phyloP scores from a whole-genome alignment of 495 filamentous ascomycete species.

The Aspergillus affinis region DNA sequence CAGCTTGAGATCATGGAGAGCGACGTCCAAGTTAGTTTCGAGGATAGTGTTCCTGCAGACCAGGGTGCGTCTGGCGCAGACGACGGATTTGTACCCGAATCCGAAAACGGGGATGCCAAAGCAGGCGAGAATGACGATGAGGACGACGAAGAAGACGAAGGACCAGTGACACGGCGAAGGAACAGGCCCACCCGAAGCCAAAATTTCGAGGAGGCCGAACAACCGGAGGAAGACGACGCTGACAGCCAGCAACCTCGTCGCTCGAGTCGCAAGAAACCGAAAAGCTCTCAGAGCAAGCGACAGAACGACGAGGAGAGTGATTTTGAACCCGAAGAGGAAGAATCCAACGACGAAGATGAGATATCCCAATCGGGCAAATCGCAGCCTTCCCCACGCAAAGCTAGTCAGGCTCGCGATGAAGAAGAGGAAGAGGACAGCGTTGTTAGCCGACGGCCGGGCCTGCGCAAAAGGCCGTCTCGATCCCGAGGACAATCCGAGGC shows the following conservation, averaged over 20 bases:
- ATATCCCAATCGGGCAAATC: slow-evolving; percentile 51
- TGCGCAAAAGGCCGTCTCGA: slow-evolving; percentile 50
- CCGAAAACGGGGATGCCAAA: slow-evolving; percentile 43
- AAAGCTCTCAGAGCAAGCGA: slow-evolving; percentile 51
- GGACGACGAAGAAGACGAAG: slow-evolving; percentile 70
- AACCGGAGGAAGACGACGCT: slow-evolving; percentile 24
- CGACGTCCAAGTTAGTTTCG: slow-evolving; percentile 39
- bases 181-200: slow-evolving; percentile 40
- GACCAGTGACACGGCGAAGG: slow-evolving; percentile 55
- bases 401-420: slow-evolving; percentile 41
- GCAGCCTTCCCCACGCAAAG: slow-evolving; percentile 44
- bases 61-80: slow-evolving; percentile 38
- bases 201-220: slow-evolving; percentile 32
- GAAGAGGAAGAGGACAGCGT: slow-evolving; percentile 53
- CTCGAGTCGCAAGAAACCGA: slow-evolving; percentile 48
- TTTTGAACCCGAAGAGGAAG: slow-evolving; percentile 75
- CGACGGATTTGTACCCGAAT: slow-evolving; percentile 51
- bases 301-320: slow-evolving; percentile 73
- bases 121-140: slow-evolving; percentile 37
- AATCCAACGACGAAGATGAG: slow-evolving; percentile 61
- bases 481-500: slow-evolving; percentile 54
- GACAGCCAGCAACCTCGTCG: slow-evolving; percentile 47
- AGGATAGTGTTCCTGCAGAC: slow-evolving; percentile 27
- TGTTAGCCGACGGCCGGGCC: slow-evolving; percentile 49
- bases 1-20: slow-evolving; percentile 44